These are phyloP conservation scores for Penicillium desertorum DNA, from an alignment of 495 filamentous ascomycete species.

Conservation along the genomic window DNA sequence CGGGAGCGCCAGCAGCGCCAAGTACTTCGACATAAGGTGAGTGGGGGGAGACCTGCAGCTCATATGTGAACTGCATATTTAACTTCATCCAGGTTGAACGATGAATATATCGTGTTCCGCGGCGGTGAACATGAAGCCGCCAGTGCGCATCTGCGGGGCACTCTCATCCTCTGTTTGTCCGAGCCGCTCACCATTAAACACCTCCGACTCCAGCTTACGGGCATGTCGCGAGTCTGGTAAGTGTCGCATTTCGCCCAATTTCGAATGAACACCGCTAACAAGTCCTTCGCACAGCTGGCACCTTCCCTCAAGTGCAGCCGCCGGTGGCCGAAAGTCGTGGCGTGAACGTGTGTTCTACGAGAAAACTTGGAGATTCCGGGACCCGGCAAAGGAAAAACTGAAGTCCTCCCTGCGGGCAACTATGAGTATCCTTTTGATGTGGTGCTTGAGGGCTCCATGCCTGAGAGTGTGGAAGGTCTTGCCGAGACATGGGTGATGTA, in stretches of 20 bases:
- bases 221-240: slow-evolving; percentile 67
- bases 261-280: slow-evolving; percentile 11
- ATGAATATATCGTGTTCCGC: slow-evolving; percentile 76
- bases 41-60: slow-evolving; percentile 17
- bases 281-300: slow-evolving; percentile 39
- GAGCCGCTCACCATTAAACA: slow-evolving; percentile 68
- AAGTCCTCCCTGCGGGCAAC: slow-evolving; percentile 69
- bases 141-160: slow-evolving; percentile 71
- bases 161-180: slow-evolving; percentile 70
- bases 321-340: slow-evolving; percentile 48
- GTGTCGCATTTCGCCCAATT: slow-evolving; percentile 25
- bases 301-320: slow-evolving; percentile 45
- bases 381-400: slow-evolving; percentile 52
- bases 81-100: slow-evolving; percentile 59
- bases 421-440: slow-evolving; percentile 91
- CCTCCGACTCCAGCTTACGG: slow-evolving; percentile 69
- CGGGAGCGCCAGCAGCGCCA: slow-evolving; percentile 50
- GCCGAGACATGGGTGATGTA: slow-evolving; percentile 79
- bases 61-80: slow-evolving; percentile 3
- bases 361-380: slow-evolving; percentile 55
- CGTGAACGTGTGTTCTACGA: slow-evolving; percentile 57
- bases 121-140: slow-evolving; percentile 73
- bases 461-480: slow-evolving; percentile 89
- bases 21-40: slow-evolving; percentile 58
- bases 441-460: slow-evolving; percentile 68